phyloP scores from a whole-genome alignment of 805 yeast genomes.

The Ogataea nakhonphanomensis region DNA sequence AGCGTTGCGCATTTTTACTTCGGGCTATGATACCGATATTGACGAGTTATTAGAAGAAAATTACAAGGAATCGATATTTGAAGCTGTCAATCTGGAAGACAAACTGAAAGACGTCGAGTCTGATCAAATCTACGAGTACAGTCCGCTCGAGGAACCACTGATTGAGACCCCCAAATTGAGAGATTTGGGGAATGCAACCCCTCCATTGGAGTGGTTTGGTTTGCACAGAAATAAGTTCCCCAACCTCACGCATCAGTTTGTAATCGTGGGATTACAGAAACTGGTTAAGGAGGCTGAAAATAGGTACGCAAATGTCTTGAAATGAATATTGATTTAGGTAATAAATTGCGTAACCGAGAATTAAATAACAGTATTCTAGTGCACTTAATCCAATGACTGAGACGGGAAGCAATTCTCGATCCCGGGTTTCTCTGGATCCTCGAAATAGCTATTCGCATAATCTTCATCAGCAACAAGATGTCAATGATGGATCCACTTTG shows the following conservation, averaged over 20 bases:
- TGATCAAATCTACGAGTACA: slow-evolving; percentile 48
- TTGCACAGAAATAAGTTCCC: slow-evolving; percentile 85
- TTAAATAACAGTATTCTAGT: not conserved
- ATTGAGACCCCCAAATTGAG: slow-evolving; percentile 87
- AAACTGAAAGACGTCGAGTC: slow-evolving; percentile 46
- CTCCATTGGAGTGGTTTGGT: slow-evolving; percentile 98
- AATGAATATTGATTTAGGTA: slow-evolving; percentile 23
- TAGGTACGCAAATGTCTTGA: slow-evolving; percentile 49
- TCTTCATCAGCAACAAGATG: not conserved
- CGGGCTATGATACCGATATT: slow-evolving; percentile 30
- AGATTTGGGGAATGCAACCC: slow-evolving; percentile 95
- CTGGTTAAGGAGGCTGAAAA: slow-evolving; percentile 65
- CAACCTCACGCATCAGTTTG: slow-evolving; percentile 75
- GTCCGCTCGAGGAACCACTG: slow-evolving; percentile 68
- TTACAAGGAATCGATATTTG: slow-evolving; percentile 34
- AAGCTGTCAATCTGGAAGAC: slow-evolving; percentile 36
- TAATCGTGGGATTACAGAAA: slow-evolving; percentile 69
- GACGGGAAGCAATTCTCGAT: slow-evolving; percentile 1
- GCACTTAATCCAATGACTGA: slow-evolving; percentile 1
- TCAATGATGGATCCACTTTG: not conserved
- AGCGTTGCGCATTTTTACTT: slow-evolving; percentile 31
- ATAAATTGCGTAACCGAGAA: not conserved
- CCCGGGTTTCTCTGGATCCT: not conserved
- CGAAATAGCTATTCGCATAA: not conserved
- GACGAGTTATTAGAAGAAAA: slow-evolving; percentile 32